phyloP scores from a whole-genome alignment of 306 rosid species.

The Rosa rugosa region DNA sequence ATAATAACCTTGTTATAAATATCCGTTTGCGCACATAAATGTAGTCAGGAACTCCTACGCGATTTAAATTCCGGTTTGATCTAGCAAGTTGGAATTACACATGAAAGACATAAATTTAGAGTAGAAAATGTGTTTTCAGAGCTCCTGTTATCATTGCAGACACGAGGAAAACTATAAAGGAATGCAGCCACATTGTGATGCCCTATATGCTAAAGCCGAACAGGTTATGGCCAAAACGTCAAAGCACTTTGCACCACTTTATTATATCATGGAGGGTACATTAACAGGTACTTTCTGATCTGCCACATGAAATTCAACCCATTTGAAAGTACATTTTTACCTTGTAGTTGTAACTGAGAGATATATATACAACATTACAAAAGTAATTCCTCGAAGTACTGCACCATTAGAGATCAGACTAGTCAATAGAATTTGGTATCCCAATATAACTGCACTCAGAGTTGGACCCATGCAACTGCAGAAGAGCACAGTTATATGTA shows the following conservation, averaged over 20 bases:
- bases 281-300: slow-evolving; percentile 35
- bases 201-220: slow-evolving; percentile 46
- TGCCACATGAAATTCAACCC: slow-evolving; percentile 37
- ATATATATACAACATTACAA: background rate
- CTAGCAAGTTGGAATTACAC: slow-evolving; percentile 43
- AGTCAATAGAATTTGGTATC: background rate
- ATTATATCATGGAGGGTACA: slow-evolving; percentile 24
- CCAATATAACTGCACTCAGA: slow-evolving; percentile 22
- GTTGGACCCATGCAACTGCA: slow-evolving; percentile 22
- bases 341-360: slow-evolving; percentile 12
- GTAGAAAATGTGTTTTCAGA: background rate
- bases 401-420: background rate
- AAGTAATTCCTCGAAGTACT: slow-evolving; percentile 2
- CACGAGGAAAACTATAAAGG: slow-evolving; percentile 50
- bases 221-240: slow-evolving; percentile 63
- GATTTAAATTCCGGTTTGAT: background rate
- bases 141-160: slow-evolving; percentile 26
- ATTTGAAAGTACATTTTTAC: slow-evolving; percentile 27
- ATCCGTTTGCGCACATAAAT: background rate
- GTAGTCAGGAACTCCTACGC: background rate
- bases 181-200: slow-evolving; percentile 62
- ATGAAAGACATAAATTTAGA: background rate
- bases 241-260: slow-evolving; percentile 40
- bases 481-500: slow-evolving; percentile 13
- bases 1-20: background rate